Conservation (phyloP, 2,329 filamentous ascomycete genomes). For the Dactylellina parvicollis region DNA sequence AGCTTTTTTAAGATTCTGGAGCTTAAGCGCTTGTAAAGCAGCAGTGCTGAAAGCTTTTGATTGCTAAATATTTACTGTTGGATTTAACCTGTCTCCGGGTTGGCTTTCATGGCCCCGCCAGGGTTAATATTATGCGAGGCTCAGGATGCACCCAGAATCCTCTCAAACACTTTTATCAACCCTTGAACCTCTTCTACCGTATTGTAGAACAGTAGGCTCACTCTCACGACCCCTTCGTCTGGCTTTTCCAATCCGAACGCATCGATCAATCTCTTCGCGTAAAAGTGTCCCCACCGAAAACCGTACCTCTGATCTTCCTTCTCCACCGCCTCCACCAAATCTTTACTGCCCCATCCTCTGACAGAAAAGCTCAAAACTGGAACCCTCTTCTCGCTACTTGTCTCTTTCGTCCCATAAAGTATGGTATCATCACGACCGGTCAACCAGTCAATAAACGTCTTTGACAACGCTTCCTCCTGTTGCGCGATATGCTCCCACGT, state of each 20-base stretch:
- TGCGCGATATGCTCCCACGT: slow-evolving; percentile 67
- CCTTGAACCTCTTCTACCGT: slow-evolving; percentile 48
- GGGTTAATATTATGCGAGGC: no score
- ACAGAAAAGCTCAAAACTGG: slow-evolving; percentile 43
- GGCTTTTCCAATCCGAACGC: slow-evolving; percentile 43
- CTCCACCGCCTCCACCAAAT: slow-evolving; percentile 47
- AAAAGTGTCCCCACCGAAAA: slow-evolving; percentile 48
- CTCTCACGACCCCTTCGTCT: slow-evolving; percentile 41
- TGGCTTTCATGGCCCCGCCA: no score
- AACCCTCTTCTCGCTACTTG: slow-evolving; percentile 24
- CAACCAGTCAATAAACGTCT: slow-evolving; percentile 70
- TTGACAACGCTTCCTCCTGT: slow-evolving; percentile 72
- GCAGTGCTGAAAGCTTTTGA: no score
- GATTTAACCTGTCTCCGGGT: no score
- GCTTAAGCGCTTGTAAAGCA: no score
- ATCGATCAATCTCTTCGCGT: slow-evolving; percentile 44
- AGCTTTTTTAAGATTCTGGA: no score
- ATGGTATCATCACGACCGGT: slow-evolving; percentile 66
- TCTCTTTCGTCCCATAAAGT: slow-evolving; percentile 62
- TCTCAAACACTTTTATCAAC: slow-evolving; percentile 42
- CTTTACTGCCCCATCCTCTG: slow-evolving; percentile 46
- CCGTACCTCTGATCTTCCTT: slow-evolving; percentile 30
- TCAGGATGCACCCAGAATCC: slow-evolving; percentile 8
- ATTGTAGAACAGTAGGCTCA: slow-evolving; percentile 51
- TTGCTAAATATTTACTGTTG: no score